Percentiles rank a stretch among this genome's conserved stretches.
Conservation (phyloP, 192 early-diverging fungal species). For the Diversispora epigaea region DNA sequence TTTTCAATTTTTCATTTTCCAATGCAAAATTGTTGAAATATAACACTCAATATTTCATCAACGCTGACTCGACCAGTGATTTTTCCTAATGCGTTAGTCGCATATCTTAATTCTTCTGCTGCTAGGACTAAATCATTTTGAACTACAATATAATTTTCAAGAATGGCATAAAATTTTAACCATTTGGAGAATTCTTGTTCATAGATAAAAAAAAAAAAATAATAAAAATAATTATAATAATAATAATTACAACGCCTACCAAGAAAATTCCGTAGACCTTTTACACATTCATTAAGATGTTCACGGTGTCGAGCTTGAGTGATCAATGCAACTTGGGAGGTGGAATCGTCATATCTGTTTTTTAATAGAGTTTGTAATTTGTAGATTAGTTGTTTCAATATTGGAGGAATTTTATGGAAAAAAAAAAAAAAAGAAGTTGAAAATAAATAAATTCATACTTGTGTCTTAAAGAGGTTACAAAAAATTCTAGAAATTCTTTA, state of each 20-base stretch:
- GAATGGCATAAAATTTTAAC: too few relatives aligned
- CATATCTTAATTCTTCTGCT: slow-evolving; percentile 71
- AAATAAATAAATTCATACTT: slow-evolving; percentile 36
- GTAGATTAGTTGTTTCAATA: background rate
- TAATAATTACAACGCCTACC: slow-evolving; percentile 35
- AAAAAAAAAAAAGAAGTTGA: background rate
- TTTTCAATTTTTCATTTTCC: slow-evolving; percentile 55
- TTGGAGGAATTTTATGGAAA: background rate
- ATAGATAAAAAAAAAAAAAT: slow-evolving; percentile 3
- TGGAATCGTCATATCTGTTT: slow-evolving; percentile 39
- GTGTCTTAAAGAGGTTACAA: slow-evolving; percentile 44
- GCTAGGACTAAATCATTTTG: slow-evolving; percentile 62
- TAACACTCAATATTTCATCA: slow-evolving; percentile 71
- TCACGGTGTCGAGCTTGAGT: slow-evolving; percentile 69
- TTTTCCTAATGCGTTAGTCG: slow-evolving; percentile 59
- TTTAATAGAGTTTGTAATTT: too few relatives aligned
- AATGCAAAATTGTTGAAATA: slow-evolving; percentile 79
- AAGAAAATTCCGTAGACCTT: slow-evolving; percentile 47
- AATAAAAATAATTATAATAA: background rate
- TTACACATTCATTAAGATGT: slow-evolving; percentile 57
- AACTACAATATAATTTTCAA: slow-evolving; percentile 27
- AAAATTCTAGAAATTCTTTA: slow-evolving; percentile 42
- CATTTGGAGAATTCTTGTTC: too few relatives aligned
- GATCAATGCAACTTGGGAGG: slow-evolving; percentile 49
- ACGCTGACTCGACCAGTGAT: slow-evolving; percentile 74